Conservation (phyloP, 1,284 basidiomycete genomes). For the Ustilago shanxiensis region DNA sequence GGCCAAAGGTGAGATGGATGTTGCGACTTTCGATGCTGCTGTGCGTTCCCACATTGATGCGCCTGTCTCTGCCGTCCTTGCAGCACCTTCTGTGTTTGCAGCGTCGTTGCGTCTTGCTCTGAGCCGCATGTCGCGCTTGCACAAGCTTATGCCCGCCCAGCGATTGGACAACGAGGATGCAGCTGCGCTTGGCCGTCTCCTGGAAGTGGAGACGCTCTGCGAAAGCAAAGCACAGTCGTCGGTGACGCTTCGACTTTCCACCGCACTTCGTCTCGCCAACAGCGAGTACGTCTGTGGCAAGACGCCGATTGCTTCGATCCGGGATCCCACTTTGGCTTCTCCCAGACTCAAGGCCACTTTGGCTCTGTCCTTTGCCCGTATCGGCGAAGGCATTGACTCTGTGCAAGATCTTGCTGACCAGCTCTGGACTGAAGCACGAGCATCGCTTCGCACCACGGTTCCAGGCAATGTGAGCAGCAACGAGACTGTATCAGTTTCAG, state of each 20-base stretch:
- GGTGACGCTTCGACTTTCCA: slow-evolving; percentile 50
- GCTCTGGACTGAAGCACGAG: slow-evolving; percentile 44
- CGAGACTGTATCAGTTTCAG: slow-evolving; percentile 8
- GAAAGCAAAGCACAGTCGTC: slow-evolving; percentile 45
- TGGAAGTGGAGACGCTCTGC: slow-evolving; percentile 59
- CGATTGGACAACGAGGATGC: slow-evolving; percentile 21
- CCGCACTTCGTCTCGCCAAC: slow-evolving; percentile 50
- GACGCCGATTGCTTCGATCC: neutral
- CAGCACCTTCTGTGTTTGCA: slow-evolving; percentile 15
- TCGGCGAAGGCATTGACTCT: slow-evolving; percentile 43
- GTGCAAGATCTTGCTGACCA: slow-evolving; percentile 41
- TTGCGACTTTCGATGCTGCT: slow-evolving; percentile 25
- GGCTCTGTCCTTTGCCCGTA: slow-evolving; percentile 51
- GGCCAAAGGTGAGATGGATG: slow-evolving; percentile 30
- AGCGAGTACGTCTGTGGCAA: slow-evolving; percentile 23
- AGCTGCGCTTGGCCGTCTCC: slow-evolving; percentile 40
- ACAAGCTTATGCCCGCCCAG: slow-evolving; percentile 19
- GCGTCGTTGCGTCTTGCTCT: slow-evolving; percentile 27
- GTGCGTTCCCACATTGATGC: slow-evolving; percentile 21
- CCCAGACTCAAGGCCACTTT: slow-evolving; percentile 46
- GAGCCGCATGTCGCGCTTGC: slow-evolving; percentile 12
- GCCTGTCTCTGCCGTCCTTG: slow-evolving; percentile 24
- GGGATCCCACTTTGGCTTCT: slow-evolving; percentile 23
- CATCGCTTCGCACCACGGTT: slow-evolving; percentile 11
- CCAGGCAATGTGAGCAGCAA: neutral